These are phyloP conservation scores for Artemisia tridentata DNA, from an alignment of 129 eudicot species.

Conservation along the genomic window DNA sequence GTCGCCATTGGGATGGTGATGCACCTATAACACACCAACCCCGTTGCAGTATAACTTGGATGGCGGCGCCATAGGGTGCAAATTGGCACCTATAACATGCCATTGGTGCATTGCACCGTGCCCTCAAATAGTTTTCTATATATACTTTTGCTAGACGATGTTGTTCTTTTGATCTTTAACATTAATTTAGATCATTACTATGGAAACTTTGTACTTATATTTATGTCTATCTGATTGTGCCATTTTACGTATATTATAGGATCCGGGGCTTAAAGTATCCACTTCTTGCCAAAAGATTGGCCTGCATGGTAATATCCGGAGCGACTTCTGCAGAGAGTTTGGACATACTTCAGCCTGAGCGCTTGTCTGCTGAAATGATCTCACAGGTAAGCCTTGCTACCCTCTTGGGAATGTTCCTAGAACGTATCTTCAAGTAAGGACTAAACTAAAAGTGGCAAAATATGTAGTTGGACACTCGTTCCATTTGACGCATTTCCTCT, in stretches of 20 bases:
- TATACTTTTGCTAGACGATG: too few species aligned
- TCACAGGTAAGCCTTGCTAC: slow-evolving; percentile 37
- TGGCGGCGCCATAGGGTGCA: too few species aligned
- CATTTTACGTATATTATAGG: slow-evolving; percentile 35
- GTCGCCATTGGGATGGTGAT: too few species aligned
- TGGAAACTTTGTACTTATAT: slow-evolving; percentile 6
- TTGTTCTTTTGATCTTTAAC: too few species aligned
- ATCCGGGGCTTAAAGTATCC: slow-evolving; percentile 75
- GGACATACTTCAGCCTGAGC: slow-evolving; percentile 84
- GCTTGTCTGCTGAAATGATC: slow-evolving; percentile 55
- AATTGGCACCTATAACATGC: too few species aligned
- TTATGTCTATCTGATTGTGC: slow-evolving; percentile 11
- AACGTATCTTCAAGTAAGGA: background rate
- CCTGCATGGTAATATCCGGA: slow-evolving; percentile 87
- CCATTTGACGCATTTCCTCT: too few species aligned
- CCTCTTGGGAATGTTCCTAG: background rate
- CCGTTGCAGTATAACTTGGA: too few species aligned
- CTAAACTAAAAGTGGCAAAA: too few species aligned
- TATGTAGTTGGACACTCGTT: too few species aligned
- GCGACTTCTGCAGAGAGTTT: slow-evolving; percentile 45
- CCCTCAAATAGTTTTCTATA: too few species aligned
- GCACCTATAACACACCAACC: too few species aligned
- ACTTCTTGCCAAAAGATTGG: slow-evolving; percentile 76
- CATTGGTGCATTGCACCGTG: too few species aligned
- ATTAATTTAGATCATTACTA: background rate